Evolutionary conservation across 495 filamentous ascomycete genomes (phyloP).

Genomic region (Penicillium cosmopolitanum): DNA sequence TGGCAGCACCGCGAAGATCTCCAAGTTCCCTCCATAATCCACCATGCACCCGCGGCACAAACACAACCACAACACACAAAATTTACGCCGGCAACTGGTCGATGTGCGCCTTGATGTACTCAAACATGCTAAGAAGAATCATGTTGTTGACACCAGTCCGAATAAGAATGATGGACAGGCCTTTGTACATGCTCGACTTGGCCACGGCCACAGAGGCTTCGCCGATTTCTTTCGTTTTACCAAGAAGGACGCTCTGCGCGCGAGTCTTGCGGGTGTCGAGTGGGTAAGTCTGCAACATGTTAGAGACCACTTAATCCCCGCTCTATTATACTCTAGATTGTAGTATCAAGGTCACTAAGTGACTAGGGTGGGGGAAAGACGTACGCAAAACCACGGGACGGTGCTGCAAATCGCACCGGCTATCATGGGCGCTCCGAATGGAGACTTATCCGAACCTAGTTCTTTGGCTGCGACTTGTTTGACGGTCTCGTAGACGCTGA

Average conservation of each 20-base stretch:
- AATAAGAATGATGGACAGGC: conserved; percentile 50
- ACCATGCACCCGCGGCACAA: background rate
- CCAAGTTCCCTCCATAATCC: background rate
- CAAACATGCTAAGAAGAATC: conserved; percentile 51
- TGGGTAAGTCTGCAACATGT: conserved; percentile 43
- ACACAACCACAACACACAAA: conserved; percentile 3
- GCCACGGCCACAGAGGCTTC: conserved; percentile 48
- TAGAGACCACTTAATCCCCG: background rate
- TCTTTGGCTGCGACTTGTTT: conserved; percentile 79
- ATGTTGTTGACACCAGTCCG: conserved; percentile 54
- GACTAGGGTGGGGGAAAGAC: conserved; percentile 18
- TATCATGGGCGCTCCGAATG: conserved; percentile 47
- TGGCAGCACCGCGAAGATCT: background rate
- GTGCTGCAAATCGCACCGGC: conserved; percentile 53
- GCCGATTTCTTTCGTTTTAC: conserved; percentile 49
- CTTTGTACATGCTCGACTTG: conserved; percentile 55
- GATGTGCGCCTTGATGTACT: conserved; percentile 49
- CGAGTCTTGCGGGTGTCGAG: conserved; percentile 55
- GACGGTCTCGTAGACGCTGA: conserved; percentile 85
- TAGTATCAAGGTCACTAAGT: too few relatives aligned
- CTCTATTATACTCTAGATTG: too few relatives aligned
- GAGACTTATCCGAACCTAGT: conserved; percentile 41
- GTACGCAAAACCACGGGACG: conserved; percentile 52
- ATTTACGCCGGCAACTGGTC: conserved; percentile 38
- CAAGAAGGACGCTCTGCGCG: conserved; percentile 50